Evolutionary conservation across 768 basidiomycete genomes (phyloP).

Genomic region (Lentinula raphanica): DNA sequence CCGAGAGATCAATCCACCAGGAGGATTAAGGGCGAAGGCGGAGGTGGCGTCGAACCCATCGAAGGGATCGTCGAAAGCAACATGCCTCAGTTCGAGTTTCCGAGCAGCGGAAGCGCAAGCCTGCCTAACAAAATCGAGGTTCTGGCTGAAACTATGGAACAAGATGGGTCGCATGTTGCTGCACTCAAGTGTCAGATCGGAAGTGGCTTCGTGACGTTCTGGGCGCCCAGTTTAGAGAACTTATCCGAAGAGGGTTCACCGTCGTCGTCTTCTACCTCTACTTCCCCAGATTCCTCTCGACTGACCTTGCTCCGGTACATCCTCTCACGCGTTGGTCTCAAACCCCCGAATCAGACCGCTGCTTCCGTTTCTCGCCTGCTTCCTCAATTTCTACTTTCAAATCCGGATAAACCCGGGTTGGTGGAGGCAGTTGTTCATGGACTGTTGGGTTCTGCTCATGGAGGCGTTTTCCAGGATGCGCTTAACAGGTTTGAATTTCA

Average conservation of each 20-base stretch:
- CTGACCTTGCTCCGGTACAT: slow-evolving; percentile 25
- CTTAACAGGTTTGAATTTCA: slow-evolving; percentile 72
- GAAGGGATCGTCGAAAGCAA: slow-evolving; percentile 1
- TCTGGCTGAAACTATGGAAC: not conserved
- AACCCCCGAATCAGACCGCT: slow-evolving; percentile 36
- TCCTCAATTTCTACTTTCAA: slow-evolving; percentile 56
- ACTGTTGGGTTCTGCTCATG: slow-evolving; percentile 26
- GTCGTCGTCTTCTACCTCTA: not conserved
- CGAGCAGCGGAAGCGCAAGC: not conserved
- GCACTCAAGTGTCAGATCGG: slow-evolving; percentile 18
- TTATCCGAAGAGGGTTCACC: slow-evolving; percentile 3
- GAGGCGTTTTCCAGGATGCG: slow-evolving; percentile 47
- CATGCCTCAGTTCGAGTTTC: slow-evolving; percentile 1
- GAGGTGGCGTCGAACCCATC: not conserved
- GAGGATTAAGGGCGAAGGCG: not conserved
- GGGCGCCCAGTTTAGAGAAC: slow-evolving; percentile 43
- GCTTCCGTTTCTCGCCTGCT: slow-evolving; percentile 35
- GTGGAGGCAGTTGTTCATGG: slow-evolving; percentile 35
- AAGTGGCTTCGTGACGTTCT: slow-evolving; percentile 33
- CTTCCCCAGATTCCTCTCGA: not conserved
- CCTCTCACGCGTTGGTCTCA: slow-evolving; percentile 31
- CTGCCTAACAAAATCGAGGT: not conserved
- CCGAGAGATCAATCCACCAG: not conserved
- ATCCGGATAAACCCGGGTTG: slow-evolving; percentile 34
- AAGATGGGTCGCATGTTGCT: slow-evolving; percentile 6